A percentile compares a stretch with the other conserved stretches of the same genome.
These are phyloP conservation scores for Chionographis japonica DNA, from an alignment of 106 monocot genomes.

Conservation along the genomic window DNA sequence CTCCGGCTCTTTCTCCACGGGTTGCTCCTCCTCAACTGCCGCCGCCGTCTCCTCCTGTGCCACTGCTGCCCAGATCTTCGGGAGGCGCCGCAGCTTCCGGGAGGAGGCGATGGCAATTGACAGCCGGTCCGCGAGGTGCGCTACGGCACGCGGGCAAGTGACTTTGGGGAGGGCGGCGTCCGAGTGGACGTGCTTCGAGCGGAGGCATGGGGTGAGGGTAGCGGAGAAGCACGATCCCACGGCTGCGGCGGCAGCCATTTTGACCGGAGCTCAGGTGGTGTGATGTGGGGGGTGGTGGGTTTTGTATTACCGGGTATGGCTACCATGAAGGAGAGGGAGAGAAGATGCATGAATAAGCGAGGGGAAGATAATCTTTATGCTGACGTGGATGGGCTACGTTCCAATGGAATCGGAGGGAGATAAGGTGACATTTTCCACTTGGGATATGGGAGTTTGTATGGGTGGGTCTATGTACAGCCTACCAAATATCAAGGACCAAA, in stretches of 20 bases:
- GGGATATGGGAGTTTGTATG: not conserved
- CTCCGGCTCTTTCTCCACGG: not conserved
- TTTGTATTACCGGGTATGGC: not conserved
- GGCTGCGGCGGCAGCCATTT: constrained; percentile 42
- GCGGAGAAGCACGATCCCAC: constrained; percentile 44
- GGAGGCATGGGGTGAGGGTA: constrained; percentile 18
- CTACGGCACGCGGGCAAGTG: constrained; percentile 8
- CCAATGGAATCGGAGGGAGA: constrained; percentile 13
- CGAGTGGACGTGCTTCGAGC: constrained; percentile 16
- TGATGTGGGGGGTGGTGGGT: not conserved
- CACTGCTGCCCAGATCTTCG: constrained; percentile 29
- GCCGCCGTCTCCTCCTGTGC: constrained; percentile 38
- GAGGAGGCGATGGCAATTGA: not conserved
- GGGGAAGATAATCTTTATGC: constrained; percentile 15
- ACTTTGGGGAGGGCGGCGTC: constrained; percentile 15
- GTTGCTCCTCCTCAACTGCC: constrained; percentile 19
- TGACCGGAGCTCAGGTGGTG: not conserved
- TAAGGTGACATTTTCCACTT: constrained; percentile 15
- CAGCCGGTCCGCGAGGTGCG: constrained; percentile 9
- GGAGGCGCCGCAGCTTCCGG: not conserved
- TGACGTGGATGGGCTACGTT: constrained; percentile 25
- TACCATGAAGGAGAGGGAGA: not conserved
- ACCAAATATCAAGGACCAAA: too few species aligned
- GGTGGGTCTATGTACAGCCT: too few species aligned
- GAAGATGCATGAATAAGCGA: not conserved